Percentiles rank a stretch among this genome's conserved stretches.
Evolutionary conservation across 2,329 filamentous ascomycete species (phyloP).

Genomic region (Fusarium xylarioides): DNA sequence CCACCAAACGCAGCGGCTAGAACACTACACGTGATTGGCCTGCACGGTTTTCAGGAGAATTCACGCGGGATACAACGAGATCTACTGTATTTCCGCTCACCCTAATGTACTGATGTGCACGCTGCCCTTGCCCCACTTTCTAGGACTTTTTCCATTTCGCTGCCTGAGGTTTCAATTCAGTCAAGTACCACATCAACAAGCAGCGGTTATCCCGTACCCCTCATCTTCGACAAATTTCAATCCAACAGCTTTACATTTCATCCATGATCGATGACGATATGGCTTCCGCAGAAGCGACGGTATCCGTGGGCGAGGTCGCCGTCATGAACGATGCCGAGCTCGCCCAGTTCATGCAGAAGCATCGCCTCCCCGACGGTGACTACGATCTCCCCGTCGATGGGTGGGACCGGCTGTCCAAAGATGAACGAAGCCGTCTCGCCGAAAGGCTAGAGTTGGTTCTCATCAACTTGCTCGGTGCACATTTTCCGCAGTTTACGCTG

Average conservation of each 20-base stretch:
- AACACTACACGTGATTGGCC: no score
- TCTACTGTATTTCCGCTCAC: no score
- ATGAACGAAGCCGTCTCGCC: slow-evolving; percentile 19
- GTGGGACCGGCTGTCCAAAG: slow-evolving; percentile 22
- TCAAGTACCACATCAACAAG: no score
- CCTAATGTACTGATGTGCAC: no score
- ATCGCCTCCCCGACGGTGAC: slow-evolving; percentile 22
- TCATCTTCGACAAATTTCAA: no score
- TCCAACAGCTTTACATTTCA: not conserved
- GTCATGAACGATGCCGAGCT: slow-evolving; percentile 30
- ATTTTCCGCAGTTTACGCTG: not conserved
- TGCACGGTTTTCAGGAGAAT: no score
- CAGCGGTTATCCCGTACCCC: no score
- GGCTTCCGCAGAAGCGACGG: not conserved
- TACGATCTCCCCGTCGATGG: slow-evolving; percentile 22
- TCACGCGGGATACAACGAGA: no score
- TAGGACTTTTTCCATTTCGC: no score
- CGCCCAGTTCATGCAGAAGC: slow-evolving; percentile 21
- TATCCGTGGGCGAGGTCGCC: slow-evolving; percentile 11
- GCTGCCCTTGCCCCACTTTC: no score
- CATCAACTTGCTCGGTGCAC: not conserved
- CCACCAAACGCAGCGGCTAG: no score
- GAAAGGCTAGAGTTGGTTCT: slow-evolving; percentile 25
- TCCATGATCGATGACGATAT: not conserved
- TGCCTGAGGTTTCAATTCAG: no score